Evolutionary conservation across 495 filamentous ascomycete genomes (phyloP).

Genomic region (Cladorrhinum samala): DNA sequence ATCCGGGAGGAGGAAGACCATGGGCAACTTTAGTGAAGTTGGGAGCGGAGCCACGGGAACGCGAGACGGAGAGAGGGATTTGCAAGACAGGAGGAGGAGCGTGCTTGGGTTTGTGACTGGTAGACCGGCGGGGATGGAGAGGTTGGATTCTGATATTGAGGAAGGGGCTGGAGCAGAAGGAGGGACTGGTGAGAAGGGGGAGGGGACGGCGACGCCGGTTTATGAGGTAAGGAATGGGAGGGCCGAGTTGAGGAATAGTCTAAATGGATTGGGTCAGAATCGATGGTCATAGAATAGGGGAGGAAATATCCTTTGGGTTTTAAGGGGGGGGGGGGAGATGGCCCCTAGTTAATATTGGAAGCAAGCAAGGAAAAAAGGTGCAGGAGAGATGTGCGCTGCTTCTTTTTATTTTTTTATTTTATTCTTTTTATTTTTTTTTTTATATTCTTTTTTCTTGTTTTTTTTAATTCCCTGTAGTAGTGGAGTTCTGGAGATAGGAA

Average conservation of each 20-base stretch:
- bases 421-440: background rate
- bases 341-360: too few species aligned
- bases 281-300: conserved; percentile 14
- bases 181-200: background rate
- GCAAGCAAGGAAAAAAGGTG: conserved; percentile 1
- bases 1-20: conserved; percentile 8
- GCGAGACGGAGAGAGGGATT: conserved; percentile 1
- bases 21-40: conserved; percentile 25
- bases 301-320: conserved; percentile 1
- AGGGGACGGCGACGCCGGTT: conserved; percentile 10
- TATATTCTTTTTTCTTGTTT: background rate
- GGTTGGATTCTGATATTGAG: conserved; percentile 21
- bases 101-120: conserved; percentile 19
- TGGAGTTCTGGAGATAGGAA: too few species aligned
- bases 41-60: too few species aligned
- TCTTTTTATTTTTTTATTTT: background rate
- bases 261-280: conserved; percentile 32
- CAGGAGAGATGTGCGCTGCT: background rate
- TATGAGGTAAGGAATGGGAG: conserved; percentile 18
- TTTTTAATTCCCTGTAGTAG: too few species aligned
- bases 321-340: conserved; percentile 1
- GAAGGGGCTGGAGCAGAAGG: conserved; percentile 11
- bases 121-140: conserved; percentile 16
- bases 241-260: conserved; percentile 27
- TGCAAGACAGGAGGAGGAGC: conserved; percentile 13